Percentiles rank a stretch among this genome's conserved stretches.
Conservation (phyloP, 1,139 yeast genomes). For the Saccharomyces pastorianus region DNA sequence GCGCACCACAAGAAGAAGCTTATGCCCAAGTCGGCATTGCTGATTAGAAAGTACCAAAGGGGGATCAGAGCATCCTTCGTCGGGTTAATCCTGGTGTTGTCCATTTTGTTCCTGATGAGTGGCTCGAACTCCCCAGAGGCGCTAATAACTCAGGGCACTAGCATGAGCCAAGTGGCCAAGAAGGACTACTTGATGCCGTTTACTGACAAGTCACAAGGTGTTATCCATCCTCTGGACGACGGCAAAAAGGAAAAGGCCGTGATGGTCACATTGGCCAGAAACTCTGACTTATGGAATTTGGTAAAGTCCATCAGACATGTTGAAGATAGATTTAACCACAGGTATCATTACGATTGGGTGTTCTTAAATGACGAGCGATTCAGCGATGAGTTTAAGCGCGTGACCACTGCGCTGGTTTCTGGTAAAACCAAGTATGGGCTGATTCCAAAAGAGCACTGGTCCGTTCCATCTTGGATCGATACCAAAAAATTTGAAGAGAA, state of each 20-base stretch:
- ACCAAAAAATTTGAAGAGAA: slow-evolving; percentile 45
- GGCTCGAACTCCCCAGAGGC: slow-evolving; percentile 4
- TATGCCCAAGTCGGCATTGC: slow-evolving; percentile 28
- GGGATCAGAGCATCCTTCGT: slow-evolving; percentile 21
- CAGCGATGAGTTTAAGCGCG: slow-evolving; percentile 38
- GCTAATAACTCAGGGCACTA: not conserved
- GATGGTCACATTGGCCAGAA: slow-evolving; percentile 67
- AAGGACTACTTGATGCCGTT: slow-evolving; percentile 20
- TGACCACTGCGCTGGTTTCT: slow-evolving; percentile 36
- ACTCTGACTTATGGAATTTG: slow-evolving; percentile 54
- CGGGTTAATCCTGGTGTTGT: slow-evolving; percentile 21
- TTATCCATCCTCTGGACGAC: slow-evolving; percentile 26
- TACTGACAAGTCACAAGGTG: slow-evolving; percentile 26
- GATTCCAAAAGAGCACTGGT: slow-evolving; percentile 47
- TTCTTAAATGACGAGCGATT: slow-evolving; percentile 54
- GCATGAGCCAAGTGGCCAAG: not conserved
- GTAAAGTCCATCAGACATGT: slow-evolving; percentile 56
- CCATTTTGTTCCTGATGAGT: slow-evolving; percentile 21
- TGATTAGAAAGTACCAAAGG: slow-evolving; percentile 23
- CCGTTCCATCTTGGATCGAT: slow-evolving; percentile 54
- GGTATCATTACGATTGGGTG: slow-evolving; percentile 68
- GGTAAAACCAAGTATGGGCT: slow-evolving; percentile 47
- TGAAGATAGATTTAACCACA: slow-evolving; percentile 65
- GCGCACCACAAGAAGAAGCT: slow-evolving; percentile 23
- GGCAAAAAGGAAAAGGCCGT: slow-evolving; percentile 51